A percentile compares a stretch with the other conserved stretches of the same genome.
Evolutionary conservation across 805 yeast genomes (phyloP).

Genomic region (Candida multigemmis): DNA sequence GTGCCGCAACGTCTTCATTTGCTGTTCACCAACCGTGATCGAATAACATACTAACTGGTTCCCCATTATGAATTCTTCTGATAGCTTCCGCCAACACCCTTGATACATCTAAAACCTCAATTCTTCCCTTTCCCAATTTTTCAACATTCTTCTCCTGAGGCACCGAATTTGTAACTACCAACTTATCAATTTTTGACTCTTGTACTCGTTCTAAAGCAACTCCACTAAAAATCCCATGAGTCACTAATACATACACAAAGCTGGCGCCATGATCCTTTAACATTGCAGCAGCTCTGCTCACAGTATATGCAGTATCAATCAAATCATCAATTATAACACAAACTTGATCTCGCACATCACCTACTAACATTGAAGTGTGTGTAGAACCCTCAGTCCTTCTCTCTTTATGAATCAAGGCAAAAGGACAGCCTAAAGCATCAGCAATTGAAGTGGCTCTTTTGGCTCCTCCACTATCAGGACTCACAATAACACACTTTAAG

Average conservation of each 20-base stretch:
- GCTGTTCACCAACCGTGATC: slow-evolving; percentile 69
- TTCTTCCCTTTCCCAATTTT: slow-evolving; percentile 33
- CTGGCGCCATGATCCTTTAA: slow-evolving; percentile 90
- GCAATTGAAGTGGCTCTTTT: slow-evolving; percentile 94
- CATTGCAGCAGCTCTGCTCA: slow-evolving; percentile 84
- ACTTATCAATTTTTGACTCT: slow-evolving; percentile 65
- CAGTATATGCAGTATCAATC: slow-evolving; percentile 88
- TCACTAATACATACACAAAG: slow-evolving; percentile 76
- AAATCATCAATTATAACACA: slow-evolving; percentile 92
- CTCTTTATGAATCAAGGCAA: slow-evolving; percentile 94
- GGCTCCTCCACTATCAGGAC: slow-evolving; percentile 99
- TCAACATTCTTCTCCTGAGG: slow-evolving; percentile 62
- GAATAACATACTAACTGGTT: slow-evolving; percentile 86
- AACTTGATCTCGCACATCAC: slow-evolving; percentile 78
- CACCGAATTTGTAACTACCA: slow-evolving; percentile 84
- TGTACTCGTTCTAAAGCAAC: slow-evolving; percentile 73
- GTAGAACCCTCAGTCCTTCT: slow-evolving; percentile 44
- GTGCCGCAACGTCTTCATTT: no score
- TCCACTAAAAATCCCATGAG: slow-evolving; percentile 91
- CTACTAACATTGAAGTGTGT: slow-evolving; percentile 84
- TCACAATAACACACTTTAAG: slow-evolving; percentile 80
- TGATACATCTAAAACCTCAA: slow-evolving; percentile 82
- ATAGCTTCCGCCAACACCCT: slow-evolving; percentile 89
- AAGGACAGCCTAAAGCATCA: slow-evolving; percentile 77
- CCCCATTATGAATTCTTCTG: slow-evolving; percentile 95